phyloP scores from a whole-genome alignment of 345 rosid species.

The Acer yangbiense region DNA sequence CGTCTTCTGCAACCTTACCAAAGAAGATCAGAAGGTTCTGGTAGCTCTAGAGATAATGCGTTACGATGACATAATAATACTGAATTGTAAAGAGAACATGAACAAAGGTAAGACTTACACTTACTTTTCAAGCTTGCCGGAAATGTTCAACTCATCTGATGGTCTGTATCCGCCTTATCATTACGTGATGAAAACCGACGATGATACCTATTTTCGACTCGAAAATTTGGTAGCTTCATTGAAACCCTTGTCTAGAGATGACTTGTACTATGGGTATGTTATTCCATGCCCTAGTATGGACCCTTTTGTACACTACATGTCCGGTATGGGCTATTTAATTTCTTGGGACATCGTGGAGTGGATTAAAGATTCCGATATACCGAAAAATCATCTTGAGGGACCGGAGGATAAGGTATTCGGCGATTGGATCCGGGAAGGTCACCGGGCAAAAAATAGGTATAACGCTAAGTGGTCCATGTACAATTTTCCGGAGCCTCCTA shows the following conservation, averaged over 20 bases:
- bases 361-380: slow-evolving; percentile 72
- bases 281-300: slow-evolving; percentile 90
- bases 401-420: slow-evolving; percentile 80
- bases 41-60: slow-evolving; percentile 92
- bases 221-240: slow-evolving; percentile 57
- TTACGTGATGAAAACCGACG: slow-evolving; percentile 83
- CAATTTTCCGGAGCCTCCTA: slow-evolving; percentile 64
- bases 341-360: slow-evolving; percentile 92
- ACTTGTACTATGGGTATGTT: slow-evolving; percentile 80
- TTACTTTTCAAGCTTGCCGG: slow-evolving; percentile 76
- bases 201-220: slow-evolving; percentile 66
- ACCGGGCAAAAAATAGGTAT: slow-evolving; percentile 56
- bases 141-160: slow-evolving; percentile 41
- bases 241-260: slow-evolving; percentile 69
- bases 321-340: slow-evolving; percentile 86
- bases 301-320: slow-evolving; percentile 86
- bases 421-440: slow-evolving; percentile 74
- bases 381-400: slow-evolving; percentile 67
- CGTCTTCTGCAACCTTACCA: slow-evolving; percentile 86
- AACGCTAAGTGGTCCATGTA: slow-evolving; percentile 93
- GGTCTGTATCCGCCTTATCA: slow-evolving; percentile 69
- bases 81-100: slow-evolving; percentile 84
- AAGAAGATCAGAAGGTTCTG: slow-evolving; percentile 78
- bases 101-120: slow-evolving; percentile 87
- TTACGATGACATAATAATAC: slow-evolving; percentile 74